A percentile compares a stretch with the other conserved stretches of the same genome.
Evolutionary conservation across 331 rosid genomes (phyloP).

Genomic region (Quercus tomentella): DNA sequence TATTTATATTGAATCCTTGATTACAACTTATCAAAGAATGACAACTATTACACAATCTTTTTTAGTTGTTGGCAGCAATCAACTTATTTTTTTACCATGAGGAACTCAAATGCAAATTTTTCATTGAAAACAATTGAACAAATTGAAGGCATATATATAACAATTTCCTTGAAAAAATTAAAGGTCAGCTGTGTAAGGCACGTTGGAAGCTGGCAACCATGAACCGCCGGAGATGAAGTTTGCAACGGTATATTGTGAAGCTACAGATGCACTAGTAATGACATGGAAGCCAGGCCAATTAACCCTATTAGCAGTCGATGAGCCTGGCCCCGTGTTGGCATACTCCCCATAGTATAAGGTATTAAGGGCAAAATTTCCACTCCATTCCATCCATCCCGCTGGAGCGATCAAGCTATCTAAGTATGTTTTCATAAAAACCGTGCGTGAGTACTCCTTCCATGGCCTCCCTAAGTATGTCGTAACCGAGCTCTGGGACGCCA

Average conservation of each 20-base stretch:
- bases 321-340: constrained; percentile 64
- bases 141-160: not conserved
- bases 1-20: not conserved
- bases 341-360: constrained; percentile 82
- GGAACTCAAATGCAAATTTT: not conserved
- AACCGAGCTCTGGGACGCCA: constrained; percentile 12
- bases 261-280: constrained; percentile 55
- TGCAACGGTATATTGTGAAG: constrained; percentile 59
- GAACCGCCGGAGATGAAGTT: constrained; percentile 54
- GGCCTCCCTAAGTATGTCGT: constrained; percentile 73
- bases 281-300: constrained; percentile 71
- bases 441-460: constrained; percentile 70
- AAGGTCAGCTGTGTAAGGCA: constrained; percentile 54
- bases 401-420: constrained; percentile 57
- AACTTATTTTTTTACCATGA: not conserved
- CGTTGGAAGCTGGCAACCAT: constrained; percentile 58
- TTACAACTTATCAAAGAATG: constrained; percentile 15
- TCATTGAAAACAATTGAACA: not conserved
- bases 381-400: constrained; percentile 80
- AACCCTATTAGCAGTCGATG: constrained; percentile 56
- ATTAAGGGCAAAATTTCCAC: constrained; percentile 58
- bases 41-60: not conserved
- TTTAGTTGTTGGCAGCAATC: not conserved
- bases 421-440: constrained; percentile 56
- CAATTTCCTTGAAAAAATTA: not conserved